Evolutionary conservation across 768 basidiomycete genomes (phyloP), one percentile per base, ranked within the genome.

Genomic region (Galerina marginata): DNA sequence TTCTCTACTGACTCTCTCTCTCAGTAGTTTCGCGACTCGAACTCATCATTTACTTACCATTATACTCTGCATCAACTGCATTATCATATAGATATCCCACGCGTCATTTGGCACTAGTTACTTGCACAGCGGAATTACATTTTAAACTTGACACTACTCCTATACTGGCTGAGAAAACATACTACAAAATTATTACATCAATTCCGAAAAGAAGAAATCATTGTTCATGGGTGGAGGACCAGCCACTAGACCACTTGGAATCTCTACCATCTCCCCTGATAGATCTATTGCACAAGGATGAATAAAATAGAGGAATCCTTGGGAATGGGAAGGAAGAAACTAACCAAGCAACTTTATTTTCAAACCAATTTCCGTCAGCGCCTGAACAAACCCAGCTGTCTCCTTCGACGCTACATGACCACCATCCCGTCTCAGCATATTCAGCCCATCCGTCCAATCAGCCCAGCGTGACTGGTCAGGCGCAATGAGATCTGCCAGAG

Each of bases 401-500:
- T 95, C 92, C 64, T 88, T 84, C 4, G 93, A 93, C 11, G 89
- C 79, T 58, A 94, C 91, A 70, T 93, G 92, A 7, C 91, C 90
- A 15, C 92, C 87, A 64, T 91, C 92, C 53, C 87, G 79, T 42
- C 92, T 80, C 43, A 96, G 81, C 87, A 96, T 91, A 67, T 93
- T 93, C 72, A 96, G 70, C 4, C 94, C 95, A 72, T 96, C 95
- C 2, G 93, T 93, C 95, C 95, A 96, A 75, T 96, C 95, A 14
- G 92, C 90, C 90, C 92, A 95, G 15, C 89, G 80, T 15, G 88
- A 86, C 54, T 85, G 83, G 72, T 94, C 87, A 29, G 88, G 86
- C 3, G 92, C 91, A 65, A 93, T 87, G 59, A 89, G 84, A 70
- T 93, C 91, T 4, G 90, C 92, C 58, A 93, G 70, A 2, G 89